Evolutionary conservation across 2,329 filamentous ascomycete genomes (phyloP), one percentile per base, ranked within the genome.

Genomic region (Huntiella abstrusa): DNA sequence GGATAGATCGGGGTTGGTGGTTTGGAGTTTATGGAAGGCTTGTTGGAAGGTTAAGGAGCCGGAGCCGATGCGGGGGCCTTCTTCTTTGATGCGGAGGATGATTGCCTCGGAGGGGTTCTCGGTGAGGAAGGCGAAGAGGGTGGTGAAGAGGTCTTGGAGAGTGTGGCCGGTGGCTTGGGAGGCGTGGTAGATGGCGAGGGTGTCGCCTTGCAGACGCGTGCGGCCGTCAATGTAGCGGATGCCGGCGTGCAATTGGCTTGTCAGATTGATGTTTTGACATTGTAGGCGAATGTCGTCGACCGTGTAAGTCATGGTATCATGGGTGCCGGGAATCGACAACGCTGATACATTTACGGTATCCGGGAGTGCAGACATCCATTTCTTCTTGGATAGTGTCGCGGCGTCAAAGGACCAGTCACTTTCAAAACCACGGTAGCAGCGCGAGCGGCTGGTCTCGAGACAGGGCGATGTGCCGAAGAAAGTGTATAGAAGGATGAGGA

Each of bases 301-400:
- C 39, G 57, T 54, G 51, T 64, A 67, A 13, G 69, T 70, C 63
- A 71, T 64, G 17, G 68, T 70, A 54, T 71, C 68, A 57, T 71
- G 68, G 1, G 68, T 70, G 28, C 69, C 69, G 0, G 68, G 69
- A 49, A 71, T 63, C 40, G 66, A 68, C 37, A 71, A 59, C 43
- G 56, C 60, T 32, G 65, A 60, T 33, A 71, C 55, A 40, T 56
- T 58, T 33, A 59, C 56, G 19, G 56, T 51, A 54, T 69, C 63
- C 22, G 64, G 63, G 8, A 70, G 54, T 5, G 43, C 43, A 15
- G 56, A 55, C 67, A 69, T 69, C 67, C 67, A 70, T 34, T 51
- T 45, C 5, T 60, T 54, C 32, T 61, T 54, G 7, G 41, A 33
- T 12, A 33, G 22, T 2, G 34, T 17, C 11, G 22, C 28, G 34